Conservation (phyloP, 176 grass and related monocot species). For the Rhynchospora breviuscula region DNA sequence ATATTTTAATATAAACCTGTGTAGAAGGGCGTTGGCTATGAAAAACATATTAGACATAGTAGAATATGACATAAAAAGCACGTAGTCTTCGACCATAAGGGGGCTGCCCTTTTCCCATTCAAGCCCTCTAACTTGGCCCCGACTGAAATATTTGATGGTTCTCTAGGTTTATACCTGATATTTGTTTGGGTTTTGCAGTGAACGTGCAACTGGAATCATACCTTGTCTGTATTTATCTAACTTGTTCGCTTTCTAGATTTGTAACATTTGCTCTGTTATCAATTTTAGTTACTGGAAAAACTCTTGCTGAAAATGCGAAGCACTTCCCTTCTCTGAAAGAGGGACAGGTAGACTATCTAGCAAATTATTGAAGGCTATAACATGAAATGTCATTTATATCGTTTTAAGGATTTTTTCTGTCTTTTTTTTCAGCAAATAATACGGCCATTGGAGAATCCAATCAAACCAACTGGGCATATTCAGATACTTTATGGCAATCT, state of each 20-base stretch:
- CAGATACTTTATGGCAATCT: constrained; percentile 99
- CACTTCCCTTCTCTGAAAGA: constrained; percentile 66
- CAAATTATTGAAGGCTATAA: not conserved
- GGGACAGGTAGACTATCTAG: constrained; percentile 60
- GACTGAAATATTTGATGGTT: not conserved
- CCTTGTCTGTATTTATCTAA: not conserved
- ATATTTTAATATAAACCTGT: not conserved
- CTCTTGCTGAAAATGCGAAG: constrained; percentile 86
- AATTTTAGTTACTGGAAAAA: constrained; percentile 84
- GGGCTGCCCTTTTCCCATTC: not conserved
- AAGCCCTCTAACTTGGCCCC: not conserved
- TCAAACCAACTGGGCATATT: constrained; percentile 96
- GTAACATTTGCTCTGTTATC: not conserved
- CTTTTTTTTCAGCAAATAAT: constrained; percentile 67
- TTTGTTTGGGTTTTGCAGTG: constrained; percentile 1
- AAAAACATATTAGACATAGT: not conserved
- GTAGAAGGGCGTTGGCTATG: not conserved
- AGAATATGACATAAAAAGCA: not conserved
- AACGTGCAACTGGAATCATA: not conserved
- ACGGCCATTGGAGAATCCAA: constrained; percentile 76
- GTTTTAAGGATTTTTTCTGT: not conserved
- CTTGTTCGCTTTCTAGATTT: not conserved
- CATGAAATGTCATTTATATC: not conserved
- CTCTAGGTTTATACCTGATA: not conserved
- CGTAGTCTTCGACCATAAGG: not conserved